Evolutionary conservation across 768 basidiomycete species (phyloP).

Genomic region (Psilocybe cyanescens): DNA sequence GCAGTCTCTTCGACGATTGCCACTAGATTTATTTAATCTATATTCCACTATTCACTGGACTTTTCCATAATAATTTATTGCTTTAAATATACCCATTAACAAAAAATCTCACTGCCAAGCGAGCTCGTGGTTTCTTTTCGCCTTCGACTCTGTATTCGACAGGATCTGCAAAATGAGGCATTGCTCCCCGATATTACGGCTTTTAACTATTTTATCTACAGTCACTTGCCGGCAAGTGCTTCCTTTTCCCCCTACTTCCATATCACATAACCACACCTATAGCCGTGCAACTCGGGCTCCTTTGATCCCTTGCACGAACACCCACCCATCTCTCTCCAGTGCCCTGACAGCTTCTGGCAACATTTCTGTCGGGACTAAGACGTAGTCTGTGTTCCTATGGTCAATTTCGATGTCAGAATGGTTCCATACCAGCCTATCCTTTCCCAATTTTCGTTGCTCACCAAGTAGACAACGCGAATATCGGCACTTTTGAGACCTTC

Average conservation of each 20-base stretch:
- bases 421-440: background rate
- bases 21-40: background rate
- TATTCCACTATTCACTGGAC: background rate
- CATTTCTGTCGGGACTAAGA: conserved; percentile 54
- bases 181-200: too few species aligned
- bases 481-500: conserved; percentile 50
- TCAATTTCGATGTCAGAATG: background rate
- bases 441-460: conserved; percentile 25
- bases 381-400: conserved; percentile 68
- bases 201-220: too few species aligned
- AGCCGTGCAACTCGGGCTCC: conserved; percentile 24
- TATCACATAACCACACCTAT: conserved; percentile 6
- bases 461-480: conserved; percentile 72
- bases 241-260: background rate
- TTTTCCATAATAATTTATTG: background rate
- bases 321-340: conserved; percentile 58
- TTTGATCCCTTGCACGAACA: conserved; percentile 34
- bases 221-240: too few species aligned
- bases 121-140: too few species aligned
- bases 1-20: background rate
- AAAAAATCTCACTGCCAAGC: too few species aligned
- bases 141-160: too few species aligned
- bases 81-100: too few species aligned
- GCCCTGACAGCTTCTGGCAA: conserved; percentile 42
- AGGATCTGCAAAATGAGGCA: too few species aligned